Evolutionary conservation across 1,284 basidiomycete genomes (phyloP).

Genomic region (Trichosporon ovoides): DNA sequence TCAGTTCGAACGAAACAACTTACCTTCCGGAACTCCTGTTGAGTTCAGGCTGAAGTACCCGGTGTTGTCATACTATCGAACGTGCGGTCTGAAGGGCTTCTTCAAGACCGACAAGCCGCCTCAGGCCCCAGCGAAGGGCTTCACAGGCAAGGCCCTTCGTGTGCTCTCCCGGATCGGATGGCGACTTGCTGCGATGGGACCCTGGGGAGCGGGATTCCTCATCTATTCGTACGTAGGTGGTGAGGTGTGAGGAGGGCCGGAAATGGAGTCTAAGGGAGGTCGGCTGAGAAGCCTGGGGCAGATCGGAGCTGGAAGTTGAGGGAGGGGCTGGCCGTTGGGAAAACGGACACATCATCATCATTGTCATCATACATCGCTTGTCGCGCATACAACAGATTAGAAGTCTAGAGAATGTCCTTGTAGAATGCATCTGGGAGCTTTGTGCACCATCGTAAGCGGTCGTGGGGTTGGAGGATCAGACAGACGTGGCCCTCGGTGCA

Average conservation of each 20-base stretch:
- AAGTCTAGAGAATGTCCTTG: neutral
- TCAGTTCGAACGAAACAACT: conserved; percentile 18
- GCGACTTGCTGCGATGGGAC: conserved; percentile 44
- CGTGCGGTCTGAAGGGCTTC: neutral
- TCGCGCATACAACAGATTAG: neutral
- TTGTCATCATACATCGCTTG: neutral
- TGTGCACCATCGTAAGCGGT: neutral
- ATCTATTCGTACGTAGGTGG: conserved; percentile 48
- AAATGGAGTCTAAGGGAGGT: too few relatives aligned
- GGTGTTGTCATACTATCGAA: neutral
- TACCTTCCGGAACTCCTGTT: neutral
- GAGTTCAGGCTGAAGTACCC: conserved; percentile 4
- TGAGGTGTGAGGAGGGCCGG: conserved; percentile 29
- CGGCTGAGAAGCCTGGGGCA: too few relatives aligned
- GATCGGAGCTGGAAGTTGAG: too few relatives aligned
- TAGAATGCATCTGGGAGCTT: conserved; percentile 1
- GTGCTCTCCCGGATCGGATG: conserved; percentile 27
- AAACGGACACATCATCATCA: neutral
- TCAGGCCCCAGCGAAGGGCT: neutral
- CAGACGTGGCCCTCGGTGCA: neutral
- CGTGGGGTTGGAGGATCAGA: neutral
- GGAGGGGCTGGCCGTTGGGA: too few relatives aligned
- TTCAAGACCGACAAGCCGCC: neutral
- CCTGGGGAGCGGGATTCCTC: conserved; percentile 48
- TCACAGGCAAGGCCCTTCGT: neutral